Conservation (phyloP, 1,284 basidiomycete species). For the Rhodotorula sp. region DNA sequence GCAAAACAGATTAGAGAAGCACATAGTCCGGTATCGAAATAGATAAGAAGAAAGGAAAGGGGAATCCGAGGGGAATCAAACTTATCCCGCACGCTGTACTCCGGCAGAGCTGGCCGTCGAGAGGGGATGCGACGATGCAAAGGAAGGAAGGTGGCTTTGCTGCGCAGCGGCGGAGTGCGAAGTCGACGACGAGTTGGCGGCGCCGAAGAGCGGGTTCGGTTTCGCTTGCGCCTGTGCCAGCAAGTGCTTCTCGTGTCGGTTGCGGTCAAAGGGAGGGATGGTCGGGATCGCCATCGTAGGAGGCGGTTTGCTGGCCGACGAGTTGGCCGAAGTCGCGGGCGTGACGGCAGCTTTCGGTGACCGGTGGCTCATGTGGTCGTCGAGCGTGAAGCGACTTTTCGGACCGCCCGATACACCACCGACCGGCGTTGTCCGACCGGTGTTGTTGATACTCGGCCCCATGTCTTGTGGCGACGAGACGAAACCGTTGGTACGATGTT, state of each 20-base stretch:
- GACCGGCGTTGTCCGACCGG: conserved; percentile 15
- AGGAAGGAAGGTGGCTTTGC: too few relatives aligned
- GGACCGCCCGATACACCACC: conserved; percentile 2
- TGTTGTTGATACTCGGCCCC: neutral
- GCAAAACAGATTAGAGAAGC: too few relatives aligned
- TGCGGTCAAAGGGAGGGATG: conserved; percentile 32
- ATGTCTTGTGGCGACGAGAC: neutral
- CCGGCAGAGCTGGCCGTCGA: neutral
- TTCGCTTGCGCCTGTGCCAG: neutral
- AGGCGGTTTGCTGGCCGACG: conserved; percentile 7
- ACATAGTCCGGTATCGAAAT: neutral
- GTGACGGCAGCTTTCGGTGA: conserved; percentile 25
- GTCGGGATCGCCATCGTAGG: conserved; percentile 33
- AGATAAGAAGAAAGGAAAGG: neutral
- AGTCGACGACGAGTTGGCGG: too few relatives aligned
- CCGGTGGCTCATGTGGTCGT: conserved; percentile 37
- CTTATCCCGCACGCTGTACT: conserved; percentile 7
- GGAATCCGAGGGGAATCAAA: neutral
- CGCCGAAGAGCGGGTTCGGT: neutral
- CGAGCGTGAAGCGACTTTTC: conserved; percentile 32
- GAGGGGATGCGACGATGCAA: too few relatives aligned
- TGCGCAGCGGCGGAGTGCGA: neutral
- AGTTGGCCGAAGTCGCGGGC: neutral
- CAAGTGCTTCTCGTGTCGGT: conserved; percentile 24
- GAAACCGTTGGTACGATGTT: conserved; percentile 6